Evolutionary conservation across 108 stramenopile species (phyloP).

Genomic region (Skeletonema menzelii): DNA sequence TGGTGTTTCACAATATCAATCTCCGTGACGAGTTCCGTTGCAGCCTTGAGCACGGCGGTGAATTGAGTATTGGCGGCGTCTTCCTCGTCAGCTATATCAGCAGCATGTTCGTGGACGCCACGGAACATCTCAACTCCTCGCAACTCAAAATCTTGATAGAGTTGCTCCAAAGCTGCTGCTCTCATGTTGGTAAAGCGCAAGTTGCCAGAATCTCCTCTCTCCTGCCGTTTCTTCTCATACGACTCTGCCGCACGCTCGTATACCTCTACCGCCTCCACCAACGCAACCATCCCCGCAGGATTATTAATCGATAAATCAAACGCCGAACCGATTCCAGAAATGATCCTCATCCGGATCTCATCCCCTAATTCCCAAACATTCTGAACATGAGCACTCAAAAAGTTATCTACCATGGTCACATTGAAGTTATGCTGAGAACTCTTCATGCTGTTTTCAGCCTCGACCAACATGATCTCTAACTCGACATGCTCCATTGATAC

Average conservation of each 20-base stretch:
- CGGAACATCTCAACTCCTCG: slow-evolving; percentile 78
- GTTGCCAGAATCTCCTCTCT: slow-evolving; percentile 32
- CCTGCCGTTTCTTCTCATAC: slow-evolving; percentile 66
- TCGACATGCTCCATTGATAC: slow-evolving; percentile 87
- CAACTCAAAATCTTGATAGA: slow-evolving; percentile 84
- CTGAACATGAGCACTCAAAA: slow-evolving; percentile 81
- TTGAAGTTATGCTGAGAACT: slow-evolving; percentile 41
- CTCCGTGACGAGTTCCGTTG: slow-evolving; percentile 79
- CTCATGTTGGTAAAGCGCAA: slow-evolving; percentile 88
- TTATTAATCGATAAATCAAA: slow-evolving; percentile 86
- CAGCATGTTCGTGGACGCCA: slow-evolving; percentile 65
- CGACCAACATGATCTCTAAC: slow-evolving; percentile 84
- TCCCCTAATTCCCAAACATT: slow-evolving; percentile 94
- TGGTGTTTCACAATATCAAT: slow-evolving; percentile 83
- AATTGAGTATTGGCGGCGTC: slow-evolving; percentile 66
- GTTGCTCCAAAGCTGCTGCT: slow-evolving; percentile 77
- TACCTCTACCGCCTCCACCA: slow-evolving; percentile 88
- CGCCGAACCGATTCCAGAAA: slow-evolving; percentile 77
- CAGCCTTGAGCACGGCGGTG: slow-evolving; percentile 79
- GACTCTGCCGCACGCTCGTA: slow-evolving; percentile 79
- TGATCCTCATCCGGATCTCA: slow-evolving; percentile 83
- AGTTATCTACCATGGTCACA: slow-evolving; percentile 74
- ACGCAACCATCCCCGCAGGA: slow-evolving; percentile 88
- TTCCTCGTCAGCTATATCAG: slow-evolving; percentile 68
- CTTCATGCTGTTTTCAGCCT: slow-evolving; percentile 89